A percentile compares a stretch with the other conserved stretches of the same genome.
phyloP scores from a whole-genome alignment of 1,139 yeast genomes.

The Taphrina wiesneri region DNA sequence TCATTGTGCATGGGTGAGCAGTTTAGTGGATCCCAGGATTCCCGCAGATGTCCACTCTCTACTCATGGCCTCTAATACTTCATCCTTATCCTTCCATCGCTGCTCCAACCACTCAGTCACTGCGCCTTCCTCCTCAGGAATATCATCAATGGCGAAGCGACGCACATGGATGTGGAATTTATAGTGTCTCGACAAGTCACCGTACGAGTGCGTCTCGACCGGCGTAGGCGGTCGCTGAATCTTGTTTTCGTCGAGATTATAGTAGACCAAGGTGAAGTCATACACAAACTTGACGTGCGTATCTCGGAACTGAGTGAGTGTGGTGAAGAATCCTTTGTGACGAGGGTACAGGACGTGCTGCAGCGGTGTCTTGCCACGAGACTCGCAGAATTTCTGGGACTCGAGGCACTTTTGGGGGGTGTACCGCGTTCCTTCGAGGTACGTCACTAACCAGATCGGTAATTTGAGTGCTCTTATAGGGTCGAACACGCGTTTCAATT shows the following conservation, averaged over 20 bases:
- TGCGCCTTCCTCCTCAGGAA: slow-evolving; percentile 32
- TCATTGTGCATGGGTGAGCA: background rate
- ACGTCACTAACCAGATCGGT: slow-evolving; percentile 32
- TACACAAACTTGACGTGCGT: slow-evolving; percentile 46
- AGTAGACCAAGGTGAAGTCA: slow-evolving; percentile 45
- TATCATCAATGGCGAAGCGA: slow-evolving; percentile 50
- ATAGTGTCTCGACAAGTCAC: slow-evolving; percentile 48
- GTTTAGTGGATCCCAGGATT: slow-evolving; percentile 3
- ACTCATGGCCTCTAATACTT: slow-evolving; percentile 25
- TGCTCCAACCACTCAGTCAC: slow-evolving; percentile 43
- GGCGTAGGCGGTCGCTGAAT: slow-evolving; percentile 53
- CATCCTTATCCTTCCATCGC: slow-evolving; percentile 42
- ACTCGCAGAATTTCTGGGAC: slow-evolving; percentile 42
- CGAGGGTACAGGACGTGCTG: slow-evolving; percentile 55
- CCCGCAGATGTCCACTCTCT: slow-evolving; percentile 17
- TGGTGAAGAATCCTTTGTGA: slow-evolving; percentile 45
- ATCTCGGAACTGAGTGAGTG: slow-evolving; percentile 42
- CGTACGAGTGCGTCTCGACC: slow-evolving; percentile 56
- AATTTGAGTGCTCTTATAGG: background rate
- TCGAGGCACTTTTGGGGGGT: slow-evolving; percentile 42
- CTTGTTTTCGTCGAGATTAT: slow-evolving; percentile 54
- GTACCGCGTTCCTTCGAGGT: slow-evolving; percentile 33
- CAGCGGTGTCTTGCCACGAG: slow-evolving; percentile 50
- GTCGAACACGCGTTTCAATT: slow-evolving; percentile 21
- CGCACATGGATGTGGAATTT: slow-evolving; percentile 54